Evolutionary conservation across 768 basidiomycete genomes (phyloP), one percentile per base, ranked within the genome.

Genomic region (Lactarius pseudohatsudake): DNA sequence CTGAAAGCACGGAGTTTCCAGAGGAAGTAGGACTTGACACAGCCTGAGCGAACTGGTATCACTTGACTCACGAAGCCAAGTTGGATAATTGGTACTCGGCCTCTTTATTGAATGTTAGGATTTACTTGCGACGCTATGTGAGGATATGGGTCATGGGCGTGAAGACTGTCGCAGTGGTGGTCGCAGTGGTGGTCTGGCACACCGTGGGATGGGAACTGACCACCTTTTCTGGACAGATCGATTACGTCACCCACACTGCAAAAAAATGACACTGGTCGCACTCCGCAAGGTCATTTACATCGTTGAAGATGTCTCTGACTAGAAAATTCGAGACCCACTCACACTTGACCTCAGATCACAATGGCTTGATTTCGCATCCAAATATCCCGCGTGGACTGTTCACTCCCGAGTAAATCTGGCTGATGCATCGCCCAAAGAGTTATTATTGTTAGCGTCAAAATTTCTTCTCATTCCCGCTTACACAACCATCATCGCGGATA

Each of bases 401-500:
- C 43, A 59, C 28, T 59, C 13, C 20, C 61, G 63, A 36, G 8
- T 34, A 13, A 45, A 63, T 16, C 32, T 47, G 34, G 41, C 11
- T 6, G 53, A 64, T 28, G 13, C 58, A 40, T 64, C 62, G 0
- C 36, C 62, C 2, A 53, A 22, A 50, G 61, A 70, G 34, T 18
- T 70, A 7, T 76, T 71, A 38, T 50, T 58, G 38, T 79, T 77
- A 0, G 77, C 95, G 43, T 90, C 93, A 6, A 74, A 77, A 36
- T 76, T 91, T 9, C 80, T 94, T 16, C 78, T 84, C 0, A 73
- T 80, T 20, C 88, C 91, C 10, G 81, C 85, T 13, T 81, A 89
- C 53, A 93, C 93, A 0, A 72, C 82, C 36, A 72, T 79, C 15
- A 80, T 98, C 66, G 85, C 90, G 22, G 79, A 78, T 7, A 69